A percentile compares a stretch with the other conserved stretches of the same genome.
These are phyloP conservation scores for Saccharum spontaneum DNA, from an alignment of 176 grass and related monocot genomes.

Conservation along the genomic window DNA sequence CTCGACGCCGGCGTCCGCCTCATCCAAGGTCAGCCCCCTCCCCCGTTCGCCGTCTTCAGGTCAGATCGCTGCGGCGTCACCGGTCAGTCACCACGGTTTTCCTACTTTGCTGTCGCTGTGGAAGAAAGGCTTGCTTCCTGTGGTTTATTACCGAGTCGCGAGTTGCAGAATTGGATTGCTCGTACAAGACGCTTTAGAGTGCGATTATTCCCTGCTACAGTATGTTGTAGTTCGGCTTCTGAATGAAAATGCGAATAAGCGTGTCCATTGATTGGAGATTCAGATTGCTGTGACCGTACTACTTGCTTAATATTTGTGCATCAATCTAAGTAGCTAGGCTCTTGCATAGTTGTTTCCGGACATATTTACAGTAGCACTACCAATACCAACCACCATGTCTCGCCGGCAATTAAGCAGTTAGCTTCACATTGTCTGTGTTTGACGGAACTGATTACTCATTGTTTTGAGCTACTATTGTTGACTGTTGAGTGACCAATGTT, in stretches of 20 bases:
- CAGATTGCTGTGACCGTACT: background rate
- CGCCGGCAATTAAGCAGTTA: background rate
- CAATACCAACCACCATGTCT: background rate
- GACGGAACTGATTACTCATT: background rate
- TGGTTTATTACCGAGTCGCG: background rate
- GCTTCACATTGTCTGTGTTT: background rate
- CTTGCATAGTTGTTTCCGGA: background rate
- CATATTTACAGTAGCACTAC: background rate
- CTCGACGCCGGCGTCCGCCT: slow-evolving; percentile 51
- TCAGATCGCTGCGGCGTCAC: background rate
- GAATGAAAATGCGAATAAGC: background rate
- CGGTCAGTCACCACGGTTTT: background rate
- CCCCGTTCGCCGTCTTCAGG: background rate
- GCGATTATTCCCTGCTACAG: no score
- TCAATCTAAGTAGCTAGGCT: background rate
- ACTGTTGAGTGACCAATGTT: background rate
- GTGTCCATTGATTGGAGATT: background rate
- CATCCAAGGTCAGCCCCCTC: slow-evolving; percentile 47
- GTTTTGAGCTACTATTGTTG: no score
- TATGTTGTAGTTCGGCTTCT: background rate
- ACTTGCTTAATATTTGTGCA: background rate
- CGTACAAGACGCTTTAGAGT: background rate
- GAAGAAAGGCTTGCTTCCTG: background rate
- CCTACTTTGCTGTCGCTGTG: no score
- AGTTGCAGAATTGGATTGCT: background rate